Conservation (phyloP, 805 yeast species). For the Candida silvatica region DNA sequence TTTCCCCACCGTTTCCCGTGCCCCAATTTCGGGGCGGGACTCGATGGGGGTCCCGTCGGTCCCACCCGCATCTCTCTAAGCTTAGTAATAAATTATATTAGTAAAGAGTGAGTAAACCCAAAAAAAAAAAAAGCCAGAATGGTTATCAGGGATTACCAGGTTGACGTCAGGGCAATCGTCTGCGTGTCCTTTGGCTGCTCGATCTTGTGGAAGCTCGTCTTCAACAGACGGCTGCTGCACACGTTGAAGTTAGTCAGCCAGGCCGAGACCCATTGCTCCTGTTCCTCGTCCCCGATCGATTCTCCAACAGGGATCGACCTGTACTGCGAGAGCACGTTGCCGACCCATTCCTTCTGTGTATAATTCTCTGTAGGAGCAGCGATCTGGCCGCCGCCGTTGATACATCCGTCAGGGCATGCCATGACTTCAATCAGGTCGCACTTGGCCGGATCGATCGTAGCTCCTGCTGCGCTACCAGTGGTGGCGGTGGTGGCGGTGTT, state of each 20-base stretch:
- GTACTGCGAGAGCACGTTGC: constrained; percentile 28
- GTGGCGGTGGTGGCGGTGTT: constrained; percentile 1
- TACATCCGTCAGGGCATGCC: constrained; percentile 99
- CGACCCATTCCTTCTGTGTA: constrained; percentile 35
- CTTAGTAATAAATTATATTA: no score
- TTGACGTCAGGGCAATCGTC: constrained; percentile 41
- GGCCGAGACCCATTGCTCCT: constrained; percentile 2
- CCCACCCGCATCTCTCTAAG: no score
- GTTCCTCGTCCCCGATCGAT: background rate
- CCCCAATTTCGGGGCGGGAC: no score
- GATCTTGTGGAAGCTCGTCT: constrained; percentile 40
- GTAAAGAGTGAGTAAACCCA: background rate
- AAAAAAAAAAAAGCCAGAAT: background rate
- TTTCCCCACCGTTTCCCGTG: no score
- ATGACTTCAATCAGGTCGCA: constrained; percentile 86
- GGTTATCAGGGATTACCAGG: constrained; percentile 37
- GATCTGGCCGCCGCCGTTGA: constrained; percentile 94
- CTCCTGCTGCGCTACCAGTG: constrained; percentile 7
- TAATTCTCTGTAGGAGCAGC: constrained; percentile 31
- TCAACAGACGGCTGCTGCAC: constrained; percentile 28
- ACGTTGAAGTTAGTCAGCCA: constrained; percentile 20
- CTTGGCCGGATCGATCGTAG: constrained; percentile 47
- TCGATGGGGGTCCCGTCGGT: no score
- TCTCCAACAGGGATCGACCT: constrained; percentile 19
- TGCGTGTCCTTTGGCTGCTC: constrained; percentile 32